Base-by-base conservation (phyloP, 768 basidiomycete genomes). In the Lactarius hengduanensis region DNA sequence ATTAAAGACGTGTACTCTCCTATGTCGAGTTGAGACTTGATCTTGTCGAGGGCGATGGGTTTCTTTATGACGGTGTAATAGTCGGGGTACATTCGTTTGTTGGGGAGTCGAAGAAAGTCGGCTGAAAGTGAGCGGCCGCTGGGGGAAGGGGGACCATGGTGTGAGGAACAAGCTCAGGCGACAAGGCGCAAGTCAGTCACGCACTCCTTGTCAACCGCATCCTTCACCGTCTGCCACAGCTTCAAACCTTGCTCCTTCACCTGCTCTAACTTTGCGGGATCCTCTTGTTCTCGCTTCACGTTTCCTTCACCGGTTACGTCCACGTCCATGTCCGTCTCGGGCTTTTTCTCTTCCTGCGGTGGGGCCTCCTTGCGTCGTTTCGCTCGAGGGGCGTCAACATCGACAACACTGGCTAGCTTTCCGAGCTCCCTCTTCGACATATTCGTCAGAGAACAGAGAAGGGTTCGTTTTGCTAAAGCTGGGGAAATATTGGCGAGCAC, bases 21-120 rank as follows among this genome's bases (percentile, higher is more conserved):
- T 59, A 78, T 77, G 56, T 90, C 87, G 32, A 95, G 81, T 72
- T 85, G 83, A 71, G 85, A 83, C 82, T 93, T 93, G 79, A 97
- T 94, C 69, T 96, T 92, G 54, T 93, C 90, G 59, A 97, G 80
- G 32, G 92, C 88, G 71, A 97, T 92, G 36, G 96, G 95, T 30
- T 84, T 80, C 71, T 86, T 80, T 74, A 96, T 96, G 70, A 88
- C 67, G 28, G 77, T 74, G 77, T 96, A 97, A 78, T 98, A 98
- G 79, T 96, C 94, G 47, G 93, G 85, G 76, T 91, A 93, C 64
- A 80, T 80, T 64, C 86, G 84, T 77, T 87, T 90, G 54, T 86
- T 82, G 22, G 90, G 90, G 70, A 86, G 83, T 65, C 83, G 84
- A 72, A 89, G 74, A 76, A 93, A 94, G 71, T 84, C 85, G 67